A percentile compares a stretch with the other conserved stretches of the same genome.
Conservation (phyloP, 2,329 filamentous ascomycete species). For the Alternaria angustiovoidea region DNA sequence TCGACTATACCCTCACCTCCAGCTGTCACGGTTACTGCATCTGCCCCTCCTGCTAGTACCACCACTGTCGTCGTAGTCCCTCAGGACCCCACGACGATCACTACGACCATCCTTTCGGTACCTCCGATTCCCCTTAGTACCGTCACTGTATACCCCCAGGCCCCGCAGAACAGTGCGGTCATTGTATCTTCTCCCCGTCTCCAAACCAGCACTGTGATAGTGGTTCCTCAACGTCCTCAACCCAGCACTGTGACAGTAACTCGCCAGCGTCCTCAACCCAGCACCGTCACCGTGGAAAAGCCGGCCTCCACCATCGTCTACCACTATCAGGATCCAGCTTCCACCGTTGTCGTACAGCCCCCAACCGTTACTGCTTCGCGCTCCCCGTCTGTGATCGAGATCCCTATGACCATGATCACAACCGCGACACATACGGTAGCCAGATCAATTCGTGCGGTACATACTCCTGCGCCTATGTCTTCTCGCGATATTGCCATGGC, state of each 20-base stretch:
- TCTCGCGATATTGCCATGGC: neutral
- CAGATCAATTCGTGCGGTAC: neutral
- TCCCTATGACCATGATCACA: slow-evolving; percentile 1
- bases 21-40: neutral
- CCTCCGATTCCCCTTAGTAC: neutral
- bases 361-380: slow-evolving; percentile 3
- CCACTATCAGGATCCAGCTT: neutral
- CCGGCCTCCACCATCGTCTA: neutral
- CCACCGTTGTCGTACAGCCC: neutral
- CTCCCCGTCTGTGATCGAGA: neutral
- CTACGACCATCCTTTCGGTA: neutral
- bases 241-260: neutral
- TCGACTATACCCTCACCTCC: neutral
- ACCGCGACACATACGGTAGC: slow-evolving; percentile 2
- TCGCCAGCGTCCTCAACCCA: neutral
- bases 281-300: neutral
- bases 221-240: neutral
- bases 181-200: neutral
- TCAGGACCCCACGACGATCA: neutral
- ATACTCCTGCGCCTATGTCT: slow-evolving; percentile 1
- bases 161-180: neutral
- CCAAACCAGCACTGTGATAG: neutral
- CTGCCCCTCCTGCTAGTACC: neutral
- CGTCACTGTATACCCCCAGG: neutral
- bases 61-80: neutral